phyloP scores from a whole-genome alignment of 139 green algal species.

The Zygnema cylindricum region DNA sequence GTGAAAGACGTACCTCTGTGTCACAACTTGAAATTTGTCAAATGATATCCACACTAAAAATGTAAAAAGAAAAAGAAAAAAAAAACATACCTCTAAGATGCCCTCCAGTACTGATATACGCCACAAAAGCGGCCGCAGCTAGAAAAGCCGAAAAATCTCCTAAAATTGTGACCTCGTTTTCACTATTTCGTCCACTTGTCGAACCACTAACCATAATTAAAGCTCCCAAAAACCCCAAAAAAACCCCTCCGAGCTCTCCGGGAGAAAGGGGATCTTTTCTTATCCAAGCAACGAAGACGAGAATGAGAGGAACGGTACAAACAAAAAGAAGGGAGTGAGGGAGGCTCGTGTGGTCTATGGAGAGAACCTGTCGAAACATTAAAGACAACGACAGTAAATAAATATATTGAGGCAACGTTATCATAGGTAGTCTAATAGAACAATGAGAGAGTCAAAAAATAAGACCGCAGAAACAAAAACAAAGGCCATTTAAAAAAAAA shows the following conservation, averaged over 20 bases:
- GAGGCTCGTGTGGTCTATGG: conserved; percentile 62
- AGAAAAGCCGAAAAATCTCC: conserved; percentile 74
- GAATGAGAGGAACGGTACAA: conserved; percentile 75
- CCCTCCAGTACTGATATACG: conserved; percentile 62
- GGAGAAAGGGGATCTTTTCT: conserved; percentile 69
- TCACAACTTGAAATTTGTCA: too few species aligned
- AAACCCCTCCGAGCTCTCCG: conserved; percentile 20
- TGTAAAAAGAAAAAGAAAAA: conserved; percentile 21
- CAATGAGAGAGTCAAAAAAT: too few species aligned
- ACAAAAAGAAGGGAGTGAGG: conserved; percentile 82
- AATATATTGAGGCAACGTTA: too few species aligned
- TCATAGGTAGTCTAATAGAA: too few species aligned
- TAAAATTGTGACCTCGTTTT: conserved; percentile 63
- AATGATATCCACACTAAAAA: too few species aligned
- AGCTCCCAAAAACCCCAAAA: conserved; percentile 18
- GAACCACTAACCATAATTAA: neutral
- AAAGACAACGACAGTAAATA: too few species aligned
- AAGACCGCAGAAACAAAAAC: too few species aligned
- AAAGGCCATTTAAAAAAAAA: too few species aligned
- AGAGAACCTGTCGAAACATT: conserved; percentile 66
- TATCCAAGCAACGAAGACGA: conserved; percentile 66
- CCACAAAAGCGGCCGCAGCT: conserved; percentile 70
- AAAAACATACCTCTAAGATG: conserved; percentile 52
- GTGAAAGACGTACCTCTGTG: too few species aligned
- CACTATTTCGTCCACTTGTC: neutral